Base-by-base conservation (phyloP, 768 basidiomycete species). In the Leccinum fibrillosum region DNA sequence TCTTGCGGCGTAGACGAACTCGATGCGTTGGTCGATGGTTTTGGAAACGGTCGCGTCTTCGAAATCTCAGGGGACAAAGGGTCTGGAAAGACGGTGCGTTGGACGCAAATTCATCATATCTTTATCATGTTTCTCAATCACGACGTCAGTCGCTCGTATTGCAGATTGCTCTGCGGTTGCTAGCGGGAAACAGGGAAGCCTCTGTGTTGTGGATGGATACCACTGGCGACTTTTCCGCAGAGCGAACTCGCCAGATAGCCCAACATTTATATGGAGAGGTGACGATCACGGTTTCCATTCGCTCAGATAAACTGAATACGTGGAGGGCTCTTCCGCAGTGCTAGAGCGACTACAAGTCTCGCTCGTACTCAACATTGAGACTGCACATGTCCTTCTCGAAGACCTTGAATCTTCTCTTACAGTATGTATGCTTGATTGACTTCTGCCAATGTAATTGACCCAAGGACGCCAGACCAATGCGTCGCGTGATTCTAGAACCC, bases 141-240 rank as follows among this genome's bases (percentile, higher is more conserved):
- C 21, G n/a, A 48, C 49, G 19, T n/a, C 64, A 91, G 90, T 75
- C 78, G 13, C 73, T 92, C 6, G 83, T 82, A 1, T 67, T 87
- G 35, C 84, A 89, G 54, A 69, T 87, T 15, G 76, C 82, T 39
- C 70, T 89, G 21, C 77, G 78, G 19, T 77, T 84, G 64, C 79
- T 92, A 4, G 68, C 72, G 2, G 58, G 66, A 15, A 51, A 75
- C 53, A 56, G 61, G 19, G 62, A 76, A n/a, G 69, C 76, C 2
- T 75, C 68, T 52, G 82, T 77, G 1, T 66, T 84, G 5, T 92
- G 90, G 90, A 78, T 92, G 49, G 90, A 92, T 64, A 86, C 86
- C 10, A 79, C 78, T 0, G 88, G 89, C 1, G 83, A 83, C 59
- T 89, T 91, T 66, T 80, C 86, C 37, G 74, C 75, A 1, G 80